Conservation (phyloP, 2,329 filamentous ascomycete species). For the Cercospora sp. region DNA sequence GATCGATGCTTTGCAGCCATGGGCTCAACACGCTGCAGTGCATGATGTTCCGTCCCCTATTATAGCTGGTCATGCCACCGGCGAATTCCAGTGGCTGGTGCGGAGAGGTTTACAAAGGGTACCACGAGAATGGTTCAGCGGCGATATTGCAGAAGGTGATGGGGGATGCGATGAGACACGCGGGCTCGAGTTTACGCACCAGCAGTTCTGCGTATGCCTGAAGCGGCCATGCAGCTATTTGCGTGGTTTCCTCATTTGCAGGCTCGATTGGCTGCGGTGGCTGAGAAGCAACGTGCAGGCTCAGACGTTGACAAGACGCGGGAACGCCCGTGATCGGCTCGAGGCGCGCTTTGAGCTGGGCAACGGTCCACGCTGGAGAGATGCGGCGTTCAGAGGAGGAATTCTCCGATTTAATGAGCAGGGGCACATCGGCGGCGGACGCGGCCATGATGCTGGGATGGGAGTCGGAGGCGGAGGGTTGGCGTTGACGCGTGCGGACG, state of each 20-base stretch:
- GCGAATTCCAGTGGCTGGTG: not conserved
- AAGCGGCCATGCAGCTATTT: slow-evolving; percentile 66
- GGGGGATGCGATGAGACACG: slow-evolving; percentile 8
- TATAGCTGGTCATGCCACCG: not conserved
- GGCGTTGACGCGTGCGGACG: not conserved
- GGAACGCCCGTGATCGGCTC: slow-evolving; percentile 93
- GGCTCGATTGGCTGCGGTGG: slow-evolving; percentile 66
- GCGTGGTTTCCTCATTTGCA: slow-evolving; percentile 68
- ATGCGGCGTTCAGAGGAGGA: slow-evolving; percentile 84
- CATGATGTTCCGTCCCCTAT: not conserved
- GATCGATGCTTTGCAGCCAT: not conserved
- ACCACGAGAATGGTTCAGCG: not conserved
- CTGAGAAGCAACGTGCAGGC: slow-evolving; percentile 65
- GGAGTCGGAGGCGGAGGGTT: not conserved
- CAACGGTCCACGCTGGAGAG: slow-evolving; percentile 87
- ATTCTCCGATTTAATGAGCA: slow-evolving; percentile 73
- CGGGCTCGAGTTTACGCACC: slow-evolving; percentile 57
- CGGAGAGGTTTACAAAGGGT: not conserved
- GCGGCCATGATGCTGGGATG: slow-evolving; percentile 25
- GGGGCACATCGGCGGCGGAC: slow-evolving; percentile 68
- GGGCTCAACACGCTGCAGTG: not conserved
- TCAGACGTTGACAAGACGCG: slow-evolving; percentile 73
- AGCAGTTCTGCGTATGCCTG: slow-evolving; percentile 75
- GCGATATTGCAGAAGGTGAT: slow-evolving; percentile 14
- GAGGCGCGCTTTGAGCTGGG: slow-evolving; percentile 79